Evolutionary conservation across 2,329 filamentous ascomycete genomes (phyloP), one percentile per base, ranked within the genome.

Genomic region (Immersiporthe knoxdaviesiana): DNA sequence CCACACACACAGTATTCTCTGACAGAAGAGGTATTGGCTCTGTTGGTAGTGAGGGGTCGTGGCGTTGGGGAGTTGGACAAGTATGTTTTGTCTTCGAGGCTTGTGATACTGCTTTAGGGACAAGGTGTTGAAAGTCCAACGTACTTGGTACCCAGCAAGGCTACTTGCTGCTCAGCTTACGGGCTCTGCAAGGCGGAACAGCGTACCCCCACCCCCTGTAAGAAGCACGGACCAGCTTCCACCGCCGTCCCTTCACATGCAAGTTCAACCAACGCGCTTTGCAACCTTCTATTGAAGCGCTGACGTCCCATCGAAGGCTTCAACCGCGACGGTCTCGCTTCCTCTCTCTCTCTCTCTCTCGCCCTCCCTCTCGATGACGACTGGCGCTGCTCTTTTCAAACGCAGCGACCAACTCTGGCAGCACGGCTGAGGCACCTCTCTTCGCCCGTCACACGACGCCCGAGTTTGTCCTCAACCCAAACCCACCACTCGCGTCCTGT

Each of bases 71-170:
- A 24, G 44, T 67, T 65, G 65, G 60, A 30, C 37, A 54, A 14
- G 63, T 44, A 3, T 10, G 16, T 30, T 30, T 21, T 56, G 24
- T 21, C 4, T 47, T 60, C 41, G 39, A 58, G 32, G 61, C 60
- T 61, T 67, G 54, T 56, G 67, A 64, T 68, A 35, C 8, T 35
- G 8, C 35, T 54, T 27, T 65, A 62, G 30, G 56, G 68, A 70
- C 70, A 67, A 66, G 65, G 68, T 72, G 68, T 72, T 66, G 65
- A 59, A 63, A 67, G 59, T 35, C 52, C 52, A 37, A 24, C 18
- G 18, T 47, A 39, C 37, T 39, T n/a, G n/a, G 35, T 39, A 39
- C 37, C 11, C 8, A 44, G 39, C 39, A 44, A 44, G 41, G 41
- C 41, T 41, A 35, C 35, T n/a, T 16, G 2, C 44, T 39, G 50